Base-by-base conservation (phyloP, 108 stramenopile genomes). In the Nitzschia palea region DNA sequence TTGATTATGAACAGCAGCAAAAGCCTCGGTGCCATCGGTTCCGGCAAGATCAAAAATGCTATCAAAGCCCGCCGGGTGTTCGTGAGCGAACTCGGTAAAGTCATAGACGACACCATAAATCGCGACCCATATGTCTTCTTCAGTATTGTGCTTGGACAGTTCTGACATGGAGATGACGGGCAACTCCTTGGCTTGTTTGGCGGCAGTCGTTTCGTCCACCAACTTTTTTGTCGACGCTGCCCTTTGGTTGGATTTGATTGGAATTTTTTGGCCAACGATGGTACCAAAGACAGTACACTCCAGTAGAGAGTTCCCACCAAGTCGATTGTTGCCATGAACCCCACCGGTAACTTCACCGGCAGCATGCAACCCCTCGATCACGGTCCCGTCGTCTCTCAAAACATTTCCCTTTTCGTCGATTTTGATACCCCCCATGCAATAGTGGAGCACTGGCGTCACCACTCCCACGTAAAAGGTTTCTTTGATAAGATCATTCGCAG, bases 281-380 rank as follows among this genome's bases (percentile, higher is more conserved):
- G 90, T 78, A 28, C 96, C 96, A 70, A 88, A 94, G n/a, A 97
- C 96, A 6, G 90, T 89, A 67, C 96, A 97, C 52, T 97, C 96
- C 51, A 95, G 75, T 31, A 97, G 79, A 23, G 83, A 86, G 69
- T 95, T 97, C 2, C 96, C 96, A 18, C 86, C 96, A 25, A 97
- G 78, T 12, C 90, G 76, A 56, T 94, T 91, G 44, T 61, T 73
- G 3, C 88, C 87, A 36, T 94, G 87, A 43, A 94, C 89, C 0
- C 89, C 91, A 37, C 91, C 91, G 9, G 87, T 85, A 6, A 88
- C 88, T 75, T 93, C 91, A 8, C 91, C 90, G 26, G 85, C 91
- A 28, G 88, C 91, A 68, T 85, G 79, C 1, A 94, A 77, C 6
- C 93, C 88, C 26, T 70, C 63, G 27, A 92, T 87, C 29, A 32